Evolutionary conservation across 768 basidiomycete genomes (phyloP), one percentile per base, ranked within the genome.

Genomic region (Tylopilus intermedius): DNA sequence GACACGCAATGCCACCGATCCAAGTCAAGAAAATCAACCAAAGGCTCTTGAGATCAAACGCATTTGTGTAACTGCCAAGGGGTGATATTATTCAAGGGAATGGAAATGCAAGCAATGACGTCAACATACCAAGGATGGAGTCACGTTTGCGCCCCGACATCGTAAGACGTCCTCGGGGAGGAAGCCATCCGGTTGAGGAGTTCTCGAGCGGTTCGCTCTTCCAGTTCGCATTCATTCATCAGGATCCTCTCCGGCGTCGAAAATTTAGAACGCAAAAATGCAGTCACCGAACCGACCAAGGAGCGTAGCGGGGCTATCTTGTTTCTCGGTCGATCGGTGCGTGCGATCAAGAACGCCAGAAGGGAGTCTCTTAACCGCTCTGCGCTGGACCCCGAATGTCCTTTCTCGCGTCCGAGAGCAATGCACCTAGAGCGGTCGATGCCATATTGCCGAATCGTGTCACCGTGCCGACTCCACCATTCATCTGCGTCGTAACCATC

Each of bases 401-500:
- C 59, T 47, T 58, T 57, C 39, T 43, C 64, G 8, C 66, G 61
- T 11, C 66, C 71, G 51, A 75, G 58, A 47, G 74, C 74, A 14
- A 70, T 64, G 32, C 66, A 62, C 3, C 67, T 67, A 14, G 60
- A 53, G 7, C 64, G 61, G 15, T 54, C 40, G 18, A 67, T 48
- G 3, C 55, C 56, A 41, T 55, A 58, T 21, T 22, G 49, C 15
- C 40, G 42, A 13, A 69, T 53, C 18, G 45, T 52, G 9, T 21
- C 8, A 2, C 44, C 18, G 40, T 75, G 64, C 30, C 54, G 50
- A 13, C 24, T 37, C 74, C 72, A 70, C 76, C 76, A 77, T 40
- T 57, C 58, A 18, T 67, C 58, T 54, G 61, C 66, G 14, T 59
- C 60, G 9, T 56, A 45, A 13, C 65, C 48, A 42, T 55, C 61